A percentile compares a stretch with the other conserved stretches of the same genome.
Evolutionary conservation across 345 rosid genomes (phyloP).

Genomic region (Syzygium jambos): DNA sequence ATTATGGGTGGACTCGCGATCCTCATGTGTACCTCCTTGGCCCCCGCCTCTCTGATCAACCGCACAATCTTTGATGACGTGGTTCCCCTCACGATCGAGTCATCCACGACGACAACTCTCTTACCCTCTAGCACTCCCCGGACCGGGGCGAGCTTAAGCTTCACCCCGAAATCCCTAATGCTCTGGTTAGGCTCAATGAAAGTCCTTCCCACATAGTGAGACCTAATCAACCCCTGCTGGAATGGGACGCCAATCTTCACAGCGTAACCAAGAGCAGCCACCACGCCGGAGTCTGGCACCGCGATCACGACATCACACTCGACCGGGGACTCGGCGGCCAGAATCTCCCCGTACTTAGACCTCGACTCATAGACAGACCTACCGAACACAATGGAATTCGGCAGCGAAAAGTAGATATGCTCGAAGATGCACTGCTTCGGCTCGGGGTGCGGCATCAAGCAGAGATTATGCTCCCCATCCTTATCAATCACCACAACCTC

Average conservation of each 20-base stretch:
- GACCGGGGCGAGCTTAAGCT: conserved; percentile 88
- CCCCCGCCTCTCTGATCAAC: conserved; percentile 81
- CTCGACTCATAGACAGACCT: conserved; percentile 85
- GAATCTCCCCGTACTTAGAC: conserved; percentile 60
- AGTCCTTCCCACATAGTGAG: conserved; percentile 94
- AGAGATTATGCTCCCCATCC: conserved; percentile 75
- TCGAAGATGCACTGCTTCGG: conserved; percentile 92
- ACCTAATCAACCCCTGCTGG: conserved; percentile 84
- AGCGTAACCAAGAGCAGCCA: conserved; percentile 90
- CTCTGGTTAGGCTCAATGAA: conserved; percentile 91
- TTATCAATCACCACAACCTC: conserved; percentile 85
- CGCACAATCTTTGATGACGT: conserved; percentile 88
- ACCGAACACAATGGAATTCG: conserved; percentile 81
- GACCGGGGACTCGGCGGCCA: conserved; percentile 69
- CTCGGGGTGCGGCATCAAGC: conserved; percentile 58
- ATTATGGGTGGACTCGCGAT: conserved; percentile 91
- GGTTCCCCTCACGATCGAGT: conserved; percentile 90
- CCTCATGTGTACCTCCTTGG: conserved; percentile 95
- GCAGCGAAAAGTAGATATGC: conserved; percentile 83
- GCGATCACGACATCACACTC: conserved; percentile 96
- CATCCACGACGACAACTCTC: conserved; percentile 91
- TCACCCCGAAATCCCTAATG: conserved; percentile 94
- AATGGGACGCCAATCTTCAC: conserved; percentile 78
- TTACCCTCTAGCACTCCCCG: conserved; percentile 81
- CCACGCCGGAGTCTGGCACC: conserved; percentile 95